Evolutionary conservation across 495 filamentous ascomycete species (phyloP).

Genomic region (Podospora appendiculata): DNA sequence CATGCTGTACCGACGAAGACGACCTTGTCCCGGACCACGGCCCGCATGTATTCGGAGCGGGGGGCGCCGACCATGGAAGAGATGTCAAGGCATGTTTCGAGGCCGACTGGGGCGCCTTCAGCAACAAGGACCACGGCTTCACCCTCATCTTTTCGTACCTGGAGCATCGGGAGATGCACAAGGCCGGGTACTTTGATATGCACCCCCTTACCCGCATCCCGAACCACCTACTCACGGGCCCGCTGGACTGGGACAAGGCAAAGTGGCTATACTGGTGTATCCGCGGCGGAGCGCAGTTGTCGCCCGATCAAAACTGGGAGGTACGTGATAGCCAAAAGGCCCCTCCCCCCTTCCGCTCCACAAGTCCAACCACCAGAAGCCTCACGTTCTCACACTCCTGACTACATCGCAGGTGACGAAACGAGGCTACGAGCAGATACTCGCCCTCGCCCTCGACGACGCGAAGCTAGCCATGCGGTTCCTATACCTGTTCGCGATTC

Average conservation of each 20-base stretch:
- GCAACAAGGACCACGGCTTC: neutral
- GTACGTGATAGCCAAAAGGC: constrained; percentile 4
- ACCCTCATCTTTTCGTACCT: neutral
- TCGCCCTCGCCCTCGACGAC: constrained; percentile 1
- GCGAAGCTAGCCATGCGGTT: neutral
- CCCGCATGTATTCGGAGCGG: neutral
- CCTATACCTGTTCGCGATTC: neutral
- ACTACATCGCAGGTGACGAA: constrained; percentile 2
- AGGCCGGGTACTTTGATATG: constrained; percentile 14
- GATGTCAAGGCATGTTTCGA: constrained; percentile 2
- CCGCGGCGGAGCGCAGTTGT: constrained; percentile 19
- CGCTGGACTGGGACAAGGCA: constrained; percentile 15
- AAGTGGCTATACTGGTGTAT: constrained; percentile 32
- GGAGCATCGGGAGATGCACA: neutral
- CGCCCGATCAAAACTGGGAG: constrained; percentile 26
- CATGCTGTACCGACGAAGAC: neutral
- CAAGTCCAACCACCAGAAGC: neutral
- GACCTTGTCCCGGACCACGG: neutral
- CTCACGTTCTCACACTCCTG: too few relatives aligned
- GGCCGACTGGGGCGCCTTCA: constrained; percentile 10
- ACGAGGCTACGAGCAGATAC: constrained; percentile 11
- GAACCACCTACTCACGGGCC: constrained; percentile 19
- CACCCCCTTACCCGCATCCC: constrained; percentile 25
- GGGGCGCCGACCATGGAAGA: neutral
- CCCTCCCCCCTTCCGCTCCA: neutral